Percentiles rank a stretch among this genome's conserved stretches.
Evolutionary conservation across 129 eudicot species (phyloP).

Genomic region (Artemisia annua): DNA sequence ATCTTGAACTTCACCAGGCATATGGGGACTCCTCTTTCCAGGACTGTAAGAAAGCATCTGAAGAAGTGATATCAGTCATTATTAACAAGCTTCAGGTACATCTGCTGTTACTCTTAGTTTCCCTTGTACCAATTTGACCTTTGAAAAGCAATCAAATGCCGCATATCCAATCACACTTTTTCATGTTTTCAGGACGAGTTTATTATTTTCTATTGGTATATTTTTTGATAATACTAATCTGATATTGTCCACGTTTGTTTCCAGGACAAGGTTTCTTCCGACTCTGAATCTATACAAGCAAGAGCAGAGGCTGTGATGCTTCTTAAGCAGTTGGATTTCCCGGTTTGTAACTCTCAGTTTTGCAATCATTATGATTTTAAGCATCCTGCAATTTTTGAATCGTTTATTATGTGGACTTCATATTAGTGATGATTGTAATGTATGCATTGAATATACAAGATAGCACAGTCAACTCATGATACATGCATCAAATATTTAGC

Average conservation of each 20-base stretch:
- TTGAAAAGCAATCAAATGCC: neutral
- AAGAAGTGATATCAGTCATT: conserved; percentile 71
- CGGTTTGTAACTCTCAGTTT: conserved; percentile 54
- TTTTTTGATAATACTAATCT: neutral
- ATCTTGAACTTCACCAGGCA: conserved; percentile 47
- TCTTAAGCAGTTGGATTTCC: conserved; percentile 87
- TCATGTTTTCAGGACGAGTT: neutral
- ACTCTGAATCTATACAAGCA: conserved; percentile 94
- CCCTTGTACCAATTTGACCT: neutral
- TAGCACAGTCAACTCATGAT: conserved; percentile 17
- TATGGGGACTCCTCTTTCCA: conserved; percentile 93
- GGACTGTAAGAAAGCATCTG: conserved; percentile 91
- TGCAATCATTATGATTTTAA: neutral
- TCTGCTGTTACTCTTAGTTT: neutral
- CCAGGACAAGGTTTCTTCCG: conserved; percentile 92
- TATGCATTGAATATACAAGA: conserved; percentile 11
- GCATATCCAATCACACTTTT: neutral
- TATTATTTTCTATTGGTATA: neutral
- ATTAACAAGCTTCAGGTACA: conserved; percentile 76
- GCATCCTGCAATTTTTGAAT: conserved; percentile 1
- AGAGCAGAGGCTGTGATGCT: conserved; percentile 99
- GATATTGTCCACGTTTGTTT: conserved; percentile 22
- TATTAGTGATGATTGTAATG: neutral
- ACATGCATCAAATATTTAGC: conserved; percentile 13
- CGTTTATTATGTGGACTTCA: conserved; percentile 14